These are phyloP conservation scores for Hyaloscypha finlandica DNA, from an alignment of 495 filamentous ascomycete genomes.

Conservation along the genomic window DNA sequence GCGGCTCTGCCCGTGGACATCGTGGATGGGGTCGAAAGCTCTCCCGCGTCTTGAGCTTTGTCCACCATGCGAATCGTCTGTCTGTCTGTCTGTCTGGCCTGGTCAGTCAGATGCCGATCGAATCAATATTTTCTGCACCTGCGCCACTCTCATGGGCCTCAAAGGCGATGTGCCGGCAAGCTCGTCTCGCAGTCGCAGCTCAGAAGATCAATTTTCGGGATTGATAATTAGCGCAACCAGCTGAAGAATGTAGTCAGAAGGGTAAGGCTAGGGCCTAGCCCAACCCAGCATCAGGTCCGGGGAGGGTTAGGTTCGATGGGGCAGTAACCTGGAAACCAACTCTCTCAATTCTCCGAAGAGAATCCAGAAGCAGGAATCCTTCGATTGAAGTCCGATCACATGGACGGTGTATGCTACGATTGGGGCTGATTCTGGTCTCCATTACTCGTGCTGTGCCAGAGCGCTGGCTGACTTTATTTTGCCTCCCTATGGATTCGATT, in stretches of 20 bases:
- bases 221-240: background rate
- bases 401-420: background rate
- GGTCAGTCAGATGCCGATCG: background rate
- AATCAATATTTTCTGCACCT: background rate
- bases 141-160: background rate
- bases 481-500: background rate
- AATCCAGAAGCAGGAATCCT: background rate
- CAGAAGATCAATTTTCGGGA: background rate
- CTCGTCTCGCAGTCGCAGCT: background rate
- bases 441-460: background rate
- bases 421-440: background rate
- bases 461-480: background rate
- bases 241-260: background rate
- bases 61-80: background rate
- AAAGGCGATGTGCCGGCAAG: background rate
- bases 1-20: constrained; percentile 23
- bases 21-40: background rate
- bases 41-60: background rate
- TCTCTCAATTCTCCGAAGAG: background rate
- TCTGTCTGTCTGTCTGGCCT: background rate
- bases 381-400: too few species aligned
- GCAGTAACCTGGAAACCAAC: background rate
- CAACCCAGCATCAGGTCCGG: background rate
- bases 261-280: background rate
- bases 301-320: background rate